Base-by-base conservation (phyloP, 2,329 filamentous ascomycete species). In the Raffaelea ambrosiae region DNA sequence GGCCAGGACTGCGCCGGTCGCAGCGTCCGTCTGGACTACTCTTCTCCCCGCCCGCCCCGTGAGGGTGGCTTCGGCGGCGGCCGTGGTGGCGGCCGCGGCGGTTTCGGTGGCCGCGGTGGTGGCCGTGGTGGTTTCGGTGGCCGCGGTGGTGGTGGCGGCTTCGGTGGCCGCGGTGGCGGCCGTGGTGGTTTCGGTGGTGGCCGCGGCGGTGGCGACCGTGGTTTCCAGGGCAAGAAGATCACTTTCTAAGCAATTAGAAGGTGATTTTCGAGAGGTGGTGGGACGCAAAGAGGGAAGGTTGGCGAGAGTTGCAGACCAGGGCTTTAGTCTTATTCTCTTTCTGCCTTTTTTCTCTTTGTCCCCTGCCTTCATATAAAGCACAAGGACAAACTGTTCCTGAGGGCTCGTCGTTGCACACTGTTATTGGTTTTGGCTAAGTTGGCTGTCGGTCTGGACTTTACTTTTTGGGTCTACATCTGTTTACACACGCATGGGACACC, bases 11-110 rank as follows among this genome's bases (percentile, higher is more conserved):
- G 93, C 58, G 76, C 73, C 54, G 81, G 86, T 48, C 88, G 90
- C 58, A 66, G 78, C 46, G 74, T 95, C 57, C 86, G 90, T 58
- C 81, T 95, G 47, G 90, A 95, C 76, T 96, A 76, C 66, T 85
- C 86, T 55, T 71, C 77, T 54, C 79, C 84, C 58, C 83, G 84
- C 56, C 73, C 74, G 57, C 74, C 74, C 56, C 76, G 77, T 66
- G 75, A 78, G 46, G 63, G 66, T 41, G 44, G 36, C 52, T 65
- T 72, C 54, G 61, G 70, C 44, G 70, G 73, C 52, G 69, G 73
- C 50, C 67, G 74, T 56, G 68, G 77, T 52, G 69, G 76, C 43
- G 69, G 76, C 48, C 65, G 70, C 47, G 59, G 66, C 47, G 60
- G 66, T 48, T 58, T 63, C 23, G 58, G 65, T 38, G 58, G 65